Base-by-base conservation (phyloP, 2,329 filamentous ascomycete species). In the Fusarium sp. region DNA sequence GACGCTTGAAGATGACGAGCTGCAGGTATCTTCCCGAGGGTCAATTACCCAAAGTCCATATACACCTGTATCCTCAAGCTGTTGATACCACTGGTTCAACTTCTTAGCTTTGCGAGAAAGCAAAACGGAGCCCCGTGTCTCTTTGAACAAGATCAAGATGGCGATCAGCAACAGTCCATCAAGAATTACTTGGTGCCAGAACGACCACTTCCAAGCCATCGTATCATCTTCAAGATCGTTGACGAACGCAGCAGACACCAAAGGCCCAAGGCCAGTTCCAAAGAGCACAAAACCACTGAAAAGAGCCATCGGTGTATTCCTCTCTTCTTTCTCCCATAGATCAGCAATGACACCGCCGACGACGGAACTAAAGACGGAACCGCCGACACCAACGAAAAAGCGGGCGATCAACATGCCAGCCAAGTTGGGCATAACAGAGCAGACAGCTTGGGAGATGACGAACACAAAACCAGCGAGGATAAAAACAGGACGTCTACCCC, bases 261-360 rank as follows among this genome's bases (percentile, higher is more conserved):
- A 79, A 0, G 95, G 95, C 0, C 95, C 95, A 2, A 92, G 83
- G 0, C 94, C 94, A 0, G 94, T 97, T 1, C 94, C 96, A 15
- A 92, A 87, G 1, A 98, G 84, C 0, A 94, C 95, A 8, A 87
- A 86, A 2, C 92, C 94, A n/a, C 92, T 93, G 81, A 97, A 98
- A 0, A 97, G 80, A 0, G 94, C 92, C 96, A 98, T 98, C 0
- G 95, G 93, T 0, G 92, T 94, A 77, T 98, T 98, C 39, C 96
- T 87, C 50, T 93, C 91, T 67, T 93, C 85, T 15, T 93, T 90
- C 54, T 92, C 89, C 84, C 95, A 98, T 66, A 98, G 89, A 79
- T 98, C 95, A 57, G 93, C 92, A 45, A 98, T 92, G 8, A 98
- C 93, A 8, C 95, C 95, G n/a, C 95, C 95, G 1, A 97, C 92